phyloP scores from a whole-genome alignment of 805 yeast species.

The Myxozyma neotropica region DNA sequence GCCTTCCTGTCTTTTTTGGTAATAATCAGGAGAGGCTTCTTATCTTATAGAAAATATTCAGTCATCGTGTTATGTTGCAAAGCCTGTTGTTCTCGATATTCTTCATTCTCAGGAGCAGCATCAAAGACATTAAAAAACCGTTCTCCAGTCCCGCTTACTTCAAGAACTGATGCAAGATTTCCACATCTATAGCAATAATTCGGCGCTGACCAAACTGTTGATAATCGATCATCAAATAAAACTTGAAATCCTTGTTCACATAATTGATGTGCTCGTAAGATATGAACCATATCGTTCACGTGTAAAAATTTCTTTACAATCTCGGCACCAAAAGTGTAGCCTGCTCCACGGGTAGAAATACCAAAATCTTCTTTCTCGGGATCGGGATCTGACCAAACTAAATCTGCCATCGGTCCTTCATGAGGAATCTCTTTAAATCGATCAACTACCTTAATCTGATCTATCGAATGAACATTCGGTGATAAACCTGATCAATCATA shows the following conservation, averaged over 20 bases:
- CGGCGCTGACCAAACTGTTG: constrained; percentile 99
- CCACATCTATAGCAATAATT: constrained; percentile 98
- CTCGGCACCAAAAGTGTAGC: constrained; percentile 90
- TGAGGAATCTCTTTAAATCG: constrained; percentile 95
- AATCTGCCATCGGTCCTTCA: constrained; percentile 99
- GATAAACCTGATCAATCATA: constrained; percentile 51
- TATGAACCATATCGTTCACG: constrained; percentile 75
- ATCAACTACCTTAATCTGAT: constrained; percentile 87
- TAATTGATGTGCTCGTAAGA: constrained; percentile 91
- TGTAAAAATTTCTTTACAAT: constrained; percentile 85
- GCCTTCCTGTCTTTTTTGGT: too few relatives aligned
- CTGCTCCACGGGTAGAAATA: constrained; percentile 95
- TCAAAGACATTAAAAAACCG: constrained; percentile 88
- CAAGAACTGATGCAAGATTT: constrained; percentile 95
- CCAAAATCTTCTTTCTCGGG: constrained; percentile 77
- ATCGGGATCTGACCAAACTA: constrained; percentile 99
- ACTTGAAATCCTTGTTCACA: constrained; percentile 96
- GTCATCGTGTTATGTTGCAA: constrained; percentile 22
- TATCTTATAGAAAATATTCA: constrained; percentile 32
- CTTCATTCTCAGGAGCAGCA: constrained; percentile 92
- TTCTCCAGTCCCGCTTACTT: constrained; percentile 69
- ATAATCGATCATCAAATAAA: constrained; percentile 84
- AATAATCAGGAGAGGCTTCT: too few relatives aligned
- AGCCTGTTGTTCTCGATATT: constrained; percentile 41
- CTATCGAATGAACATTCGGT: constrained; percentile 91